These are phyloP conservation scores for Rhodomyrtus tomentosa DNA, from an alignment of 345 rosid species.

Conservation along the genomic window DNA sequence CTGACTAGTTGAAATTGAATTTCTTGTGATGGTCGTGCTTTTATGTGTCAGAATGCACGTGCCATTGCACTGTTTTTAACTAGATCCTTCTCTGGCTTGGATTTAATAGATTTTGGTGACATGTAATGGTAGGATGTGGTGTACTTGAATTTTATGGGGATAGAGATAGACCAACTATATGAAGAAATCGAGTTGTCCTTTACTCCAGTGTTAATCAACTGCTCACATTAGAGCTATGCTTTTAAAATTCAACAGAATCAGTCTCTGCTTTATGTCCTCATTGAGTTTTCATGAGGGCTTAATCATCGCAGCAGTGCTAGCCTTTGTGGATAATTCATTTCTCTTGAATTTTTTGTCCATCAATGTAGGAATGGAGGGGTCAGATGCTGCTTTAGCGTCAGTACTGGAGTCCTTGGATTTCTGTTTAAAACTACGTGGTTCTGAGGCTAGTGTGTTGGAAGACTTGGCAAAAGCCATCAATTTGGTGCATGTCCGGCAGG, in stretches of 20 bases:
- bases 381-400: constrained; percentile 83
- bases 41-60: not conserved
- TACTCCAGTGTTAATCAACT: not conserved
- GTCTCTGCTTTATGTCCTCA: not conserved
- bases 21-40: not conserved
- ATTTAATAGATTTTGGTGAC: not conserved
- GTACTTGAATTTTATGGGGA: not conserved
- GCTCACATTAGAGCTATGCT: not conserved
- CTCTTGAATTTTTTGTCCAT: not conserved
- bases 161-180: not conserved
- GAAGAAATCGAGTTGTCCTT: not conserved
- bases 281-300: not conserved
- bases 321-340: not conserved
- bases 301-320: not conserved
- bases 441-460: constrained; percentile 85
- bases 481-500: constrained; percentile 65
- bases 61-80: not conserved
- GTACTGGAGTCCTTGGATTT: constrained; percentile 83
- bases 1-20: not conserved
- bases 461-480: constrained; percentile 84
- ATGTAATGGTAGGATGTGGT: not conserved
- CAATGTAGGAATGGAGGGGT: constrained; percentile 70
- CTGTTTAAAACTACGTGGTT: constrained; percentile 84
- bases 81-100: not conserved
- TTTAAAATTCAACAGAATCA: not conserved